Base-by-base conservation (phyloP, 2,329 filamentous ascomycete species). In the Colletotrichum navitas region DNA sequence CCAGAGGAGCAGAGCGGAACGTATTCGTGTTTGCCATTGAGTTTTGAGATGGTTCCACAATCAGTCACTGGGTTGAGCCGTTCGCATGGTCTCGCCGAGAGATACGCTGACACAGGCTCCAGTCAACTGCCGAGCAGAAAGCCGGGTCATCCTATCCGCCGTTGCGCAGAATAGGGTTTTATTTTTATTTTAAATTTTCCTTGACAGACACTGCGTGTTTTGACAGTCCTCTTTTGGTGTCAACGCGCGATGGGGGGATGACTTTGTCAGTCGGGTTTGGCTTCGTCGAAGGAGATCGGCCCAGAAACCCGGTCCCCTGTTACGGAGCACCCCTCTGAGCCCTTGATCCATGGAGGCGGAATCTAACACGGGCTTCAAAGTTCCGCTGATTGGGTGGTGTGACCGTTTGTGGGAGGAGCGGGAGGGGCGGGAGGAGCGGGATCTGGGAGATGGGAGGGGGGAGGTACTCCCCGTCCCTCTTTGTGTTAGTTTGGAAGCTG, bases 191-290 rank as follows among this genome's bases (percentile, higher is more conserved):
- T 6, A 2, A 1, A 36, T 39, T 49, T 62, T 32, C 34, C 41
- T 39, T 52, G 68, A 63, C 64, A 63, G 32, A 59, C 58, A 45
- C 21, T 21, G 39, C 52, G 51, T 52, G 58, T 67, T 71, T 63
- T 52, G 51, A 68, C 43, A 52, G 68, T 56, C 41, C 34, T 26
- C 14, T 54, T 70, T 66, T 70, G 67, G 66, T 63, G 34, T 56
- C 55, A 70, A 14, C 47, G 55, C 60, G 45, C 12, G 16, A 12
- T 29, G 34, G 32, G 7, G 43, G 21, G 21, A 10, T 1, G 2
- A 21, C 21, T 21, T 54, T 18, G 29, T 29, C 29, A 34, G 29
- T 10, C 26, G 18, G 39, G 16, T 4, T 34, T 14, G 6, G 43
- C 43, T 45, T 45, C 18, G 8, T 32, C 24, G 32, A 34, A 47